Evolutionary conservation across 805 yeast species (phyloP).

Genomic region (Saturnispora zaruensis): DNA sequence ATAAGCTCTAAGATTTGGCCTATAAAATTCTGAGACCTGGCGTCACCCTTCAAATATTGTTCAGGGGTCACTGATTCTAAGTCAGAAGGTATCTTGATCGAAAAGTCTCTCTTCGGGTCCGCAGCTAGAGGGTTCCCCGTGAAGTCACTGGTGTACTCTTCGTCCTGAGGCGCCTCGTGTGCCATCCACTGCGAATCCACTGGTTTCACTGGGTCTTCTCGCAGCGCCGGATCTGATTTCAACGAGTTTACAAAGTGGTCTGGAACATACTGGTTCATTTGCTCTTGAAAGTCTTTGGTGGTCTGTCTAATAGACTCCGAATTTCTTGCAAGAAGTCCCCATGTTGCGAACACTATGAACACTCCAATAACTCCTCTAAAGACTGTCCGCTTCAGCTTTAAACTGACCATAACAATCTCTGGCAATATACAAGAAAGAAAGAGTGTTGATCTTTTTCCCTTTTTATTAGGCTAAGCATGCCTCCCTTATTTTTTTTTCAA

Average conservation of each 20-base stretch:
- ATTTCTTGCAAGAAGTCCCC: background rate
- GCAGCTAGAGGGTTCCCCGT: background rate
- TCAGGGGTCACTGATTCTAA: slow-evolving; percentile 19
- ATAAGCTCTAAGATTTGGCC: slow-evolving; percentile 23
- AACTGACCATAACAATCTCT: background rate
- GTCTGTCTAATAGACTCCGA: background rate
- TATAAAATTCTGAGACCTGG: slow-evolving; percentile 23
- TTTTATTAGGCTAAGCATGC: background rate
- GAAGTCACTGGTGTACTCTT: background rate
- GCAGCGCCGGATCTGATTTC: background rate
- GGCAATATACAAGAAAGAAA: background rate
- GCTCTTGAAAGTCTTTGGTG: background rate
- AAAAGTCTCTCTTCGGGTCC: slow-evolving; percentile 19
- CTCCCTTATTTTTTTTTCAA: background rate
- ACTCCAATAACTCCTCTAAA: background rate
- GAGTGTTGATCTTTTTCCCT: background rate
- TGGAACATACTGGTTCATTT: background rate
- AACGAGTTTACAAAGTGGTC: slow-evolving; percentile 2
- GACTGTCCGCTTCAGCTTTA: background rate
- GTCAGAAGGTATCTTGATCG: slow-evolving; percentile 19
- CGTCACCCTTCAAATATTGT: slow-evolving; percentile 22
- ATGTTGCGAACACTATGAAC: background rate
- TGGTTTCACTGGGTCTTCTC: background rate
- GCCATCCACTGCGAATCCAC: background rate
- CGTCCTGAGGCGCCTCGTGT: background rate